Percentiles rank a stretch among this genome's conserved stretches.
These are phyloP conservation scores for Termitomyces sp. DNA, from an alignment of 768 basidiomycete species.

Conservation along the genomic window DNA sequence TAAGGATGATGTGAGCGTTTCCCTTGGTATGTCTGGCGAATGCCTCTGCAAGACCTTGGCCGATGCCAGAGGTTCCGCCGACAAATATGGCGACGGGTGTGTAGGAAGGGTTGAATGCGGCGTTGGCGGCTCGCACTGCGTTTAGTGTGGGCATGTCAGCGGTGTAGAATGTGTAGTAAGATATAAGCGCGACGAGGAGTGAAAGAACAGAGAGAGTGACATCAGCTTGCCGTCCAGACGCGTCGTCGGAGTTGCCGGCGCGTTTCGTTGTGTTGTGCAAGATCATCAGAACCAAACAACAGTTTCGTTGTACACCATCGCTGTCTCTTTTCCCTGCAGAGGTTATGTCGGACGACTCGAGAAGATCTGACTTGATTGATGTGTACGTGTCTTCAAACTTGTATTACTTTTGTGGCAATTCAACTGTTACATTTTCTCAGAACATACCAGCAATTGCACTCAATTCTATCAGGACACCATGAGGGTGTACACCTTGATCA, in stretches of 20 bases:
- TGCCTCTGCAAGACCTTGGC: slow-evolving; percentile 38
- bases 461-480: slow-evolving; percentile 52
- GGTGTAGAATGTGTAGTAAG: not conserved
- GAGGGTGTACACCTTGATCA: slow-evolving; percentile 60
- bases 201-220: not conserved
- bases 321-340: not conserved
- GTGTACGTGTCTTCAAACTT: slow-evolving; percentile 40
- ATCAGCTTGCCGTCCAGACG: not conserved
- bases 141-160: slow-evolving; percentile 19
- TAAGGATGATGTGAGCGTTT: slow-evolving; percentile 43
- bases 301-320: not conserved
- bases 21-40: slow-evolving; percentile 42
- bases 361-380: slow-evolving; percentile 70
- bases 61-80: slow-evolving; percentile 41
- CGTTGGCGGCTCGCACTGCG: slow-evolving; percentile 24
- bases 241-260: not conserved
- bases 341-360: slow-evolving; percentile 45
- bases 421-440: slow-evolving; percentile 28
- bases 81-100: slow-evolving; percentile 33
- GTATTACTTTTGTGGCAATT: not conserved
- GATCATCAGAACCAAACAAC: not conserved
- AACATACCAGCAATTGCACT: slow-evolving; percentile 64
- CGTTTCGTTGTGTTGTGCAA: not conserved
- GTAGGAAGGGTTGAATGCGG: slow-evolving; percentile 15
- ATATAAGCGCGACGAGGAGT: not conserved